phyloP scores from a whole-genome alignment of 2,329 filamentous ascomycete species.

The Paraphaeosphaeria sporulosa region DNA sequence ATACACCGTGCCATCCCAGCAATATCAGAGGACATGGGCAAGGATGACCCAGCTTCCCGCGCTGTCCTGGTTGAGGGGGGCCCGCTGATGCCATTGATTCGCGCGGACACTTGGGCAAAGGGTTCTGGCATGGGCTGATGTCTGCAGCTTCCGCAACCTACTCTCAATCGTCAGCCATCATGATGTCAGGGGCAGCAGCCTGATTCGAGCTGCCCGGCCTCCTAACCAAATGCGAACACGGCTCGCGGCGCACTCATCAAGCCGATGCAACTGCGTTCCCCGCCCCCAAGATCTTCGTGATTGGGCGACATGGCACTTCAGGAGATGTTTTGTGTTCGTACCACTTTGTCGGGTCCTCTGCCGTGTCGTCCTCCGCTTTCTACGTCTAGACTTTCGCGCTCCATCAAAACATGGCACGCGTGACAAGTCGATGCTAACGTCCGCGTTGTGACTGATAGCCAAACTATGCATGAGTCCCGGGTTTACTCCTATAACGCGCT shows the following conservation, averaged over 20 bases:
- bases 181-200: constrained; percentile 39
- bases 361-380: constrained; percentile 20
- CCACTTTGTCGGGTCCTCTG: constrained; percentile 26
- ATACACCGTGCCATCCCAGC: constrained; percentile 42
- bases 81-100: constrained; percentile 35
- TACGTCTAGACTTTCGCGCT: constrained; percentile 19
- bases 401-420: constrained; percentile 25
- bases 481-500: not conserved
- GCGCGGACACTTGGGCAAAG: constrained; percentile 39
- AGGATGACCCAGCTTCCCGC: constrained; percentile 42
- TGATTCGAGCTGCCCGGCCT: constrained; percentile 31
- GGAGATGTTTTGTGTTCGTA: constrained; percentile 20
- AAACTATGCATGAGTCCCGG: constrained; percentile 78
- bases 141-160: constrained; percentile 34
- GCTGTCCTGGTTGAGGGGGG: constrained; percentile 34
- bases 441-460: constrained; percentile 71
- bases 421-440: constrained; percentile 14
- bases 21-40: constrained; percentile 31
- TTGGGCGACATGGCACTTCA: constrained; percentile 24
- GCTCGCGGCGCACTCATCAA: constrained; percentile 23
- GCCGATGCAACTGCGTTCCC: constrained; percentile 17
- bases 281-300: constrained; percentile 13
- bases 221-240: constrained; percentile 25
- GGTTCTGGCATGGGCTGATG: constrained; percentile 47
- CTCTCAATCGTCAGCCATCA: constrained; percentile 28